Evolutionary conservation across 2,329 filamentous ascomycete species (phyloP).

Genomic region (Scopulariopsis brevicaulis): DNA sequence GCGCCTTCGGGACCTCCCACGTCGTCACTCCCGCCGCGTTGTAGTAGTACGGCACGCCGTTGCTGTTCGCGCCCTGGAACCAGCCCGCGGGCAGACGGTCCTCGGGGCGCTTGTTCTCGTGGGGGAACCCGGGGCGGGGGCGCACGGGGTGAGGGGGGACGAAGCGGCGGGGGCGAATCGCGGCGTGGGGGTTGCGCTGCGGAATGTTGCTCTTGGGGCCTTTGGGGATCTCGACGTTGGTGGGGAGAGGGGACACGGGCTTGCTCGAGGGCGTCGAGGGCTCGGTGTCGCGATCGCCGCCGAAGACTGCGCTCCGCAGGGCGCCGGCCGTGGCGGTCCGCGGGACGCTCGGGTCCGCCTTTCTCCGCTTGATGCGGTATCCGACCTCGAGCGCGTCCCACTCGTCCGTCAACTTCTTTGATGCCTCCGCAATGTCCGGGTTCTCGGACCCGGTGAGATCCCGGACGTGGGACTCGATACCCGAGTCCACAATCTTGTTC

Average conservation of each 20-base stretch:
- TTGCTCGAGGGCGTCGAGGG: conserved; percentile 23
- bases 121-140: neutral
- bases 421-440: conserved; percentile 61
- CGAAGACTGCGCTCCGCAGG: conserved; percentile 1
- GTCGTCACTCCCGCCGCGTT: conserved; percentile 65
- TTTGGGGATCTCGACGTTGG: conserved; percentile 41
- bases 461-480: conserved; percentile 76
- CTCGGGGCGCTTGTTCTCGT: conserved; percentile 13
- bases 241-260: conserved; percentile 28
- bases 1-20: conserved; percentile 66
- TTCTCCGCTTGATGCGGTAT: conserved; percentile 87
- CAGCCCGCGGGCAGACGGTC: conserved; percentile 68
- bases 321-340: conserved; percentile 9
- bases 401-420: conserved; percentile 61
- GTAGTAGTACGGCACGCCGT: conserved; percentile 77
- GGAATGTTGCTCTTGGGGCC: conserved; percentile 48
- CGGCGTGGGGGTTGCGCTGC: conserved; percentile 28
- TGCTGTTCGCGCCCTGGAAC: conserved; percentile 63
- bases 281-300: conserved; percentile 29
- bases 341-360: conserved; percentile 58
- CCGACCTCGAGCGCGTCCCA: conserved; percentile 87
- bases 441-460: conserved; percentile 57
- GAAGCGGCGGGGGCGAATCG: conserved; percentile 37
- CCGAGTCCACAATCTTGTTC: conserved; percentile 95
- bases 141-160: conserved; percentile 15